phyloP scores from a whole-genome alignment of 1,284 basidiomycete genomes.

The Apiotrichum laibachii region DNA sequence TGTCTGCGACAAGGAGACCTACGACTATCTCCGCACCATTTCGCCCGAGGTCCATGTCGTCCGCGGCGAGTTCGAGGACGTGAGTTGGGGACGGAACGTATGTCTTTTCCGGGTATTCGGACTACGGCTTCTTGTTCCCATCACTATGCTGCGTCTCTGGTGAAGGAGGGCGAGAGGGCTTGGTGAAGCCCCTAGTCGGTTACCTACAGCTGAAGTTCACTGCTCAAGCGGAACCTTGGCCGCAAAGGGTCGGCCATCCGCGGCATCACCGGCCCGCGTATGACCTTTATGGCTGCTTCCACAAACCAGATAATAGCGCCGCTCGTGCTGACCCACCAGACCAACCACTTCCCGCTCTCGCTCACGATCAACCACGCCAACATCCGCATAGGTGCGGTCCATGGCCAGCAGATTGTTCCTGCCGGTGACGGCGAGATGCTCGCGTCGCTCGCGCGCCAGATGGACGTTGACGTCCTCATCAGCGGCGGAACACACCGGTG shows the following conservation, averaged over 20 bases:
- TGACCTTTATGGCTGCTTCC: too few species aligned
- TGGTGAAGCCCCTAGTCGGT: too few species aligned
- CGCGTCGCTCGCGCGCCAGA: conserved; percentile 80
- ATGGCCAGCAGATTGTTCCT: conserved; percentile 92
- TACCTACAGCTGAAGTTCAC: too few species aligned
- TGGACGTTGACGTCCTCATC: conserved; percentile 95
- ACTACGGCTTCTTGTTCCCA: too few species aligned
- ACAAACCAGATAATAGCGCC: too few species aligned
- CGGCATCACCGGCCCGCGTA: too few species aligned
- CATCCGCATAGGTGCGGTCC: conserved; percentile 86
- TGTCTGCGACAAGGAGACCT: conserved; percentile 94
- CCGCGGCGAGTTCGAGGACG: conserved; percentile 93
- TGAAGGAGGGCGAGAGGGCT: too few species aligned
- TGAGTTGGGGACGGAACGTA: conserved; percentile 45
- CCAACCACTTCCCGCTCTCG: conserved; percentile 70
- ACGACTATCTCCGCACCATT: conserved; percentile 94
- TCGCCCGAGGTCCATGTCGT: conserved; percentile 92
- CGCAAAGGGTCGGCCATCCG: too few species aligned
- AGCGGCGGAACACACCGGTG: conserved; percentile 93
- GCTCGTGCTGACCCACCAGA: conserved; percentile 19
- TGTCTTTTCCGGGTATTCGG: too few species aligned
- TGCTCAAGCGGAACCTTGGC: too few species aligned
- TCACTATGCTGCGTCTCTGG: too few species aligned
- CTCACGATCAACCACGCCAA: conserved; percentile 72
- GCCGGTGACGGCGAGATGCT: conserved; percentile 87